Conservation (phyloP, 306 rosid species). For the Arachis hypogaea region DNA sequence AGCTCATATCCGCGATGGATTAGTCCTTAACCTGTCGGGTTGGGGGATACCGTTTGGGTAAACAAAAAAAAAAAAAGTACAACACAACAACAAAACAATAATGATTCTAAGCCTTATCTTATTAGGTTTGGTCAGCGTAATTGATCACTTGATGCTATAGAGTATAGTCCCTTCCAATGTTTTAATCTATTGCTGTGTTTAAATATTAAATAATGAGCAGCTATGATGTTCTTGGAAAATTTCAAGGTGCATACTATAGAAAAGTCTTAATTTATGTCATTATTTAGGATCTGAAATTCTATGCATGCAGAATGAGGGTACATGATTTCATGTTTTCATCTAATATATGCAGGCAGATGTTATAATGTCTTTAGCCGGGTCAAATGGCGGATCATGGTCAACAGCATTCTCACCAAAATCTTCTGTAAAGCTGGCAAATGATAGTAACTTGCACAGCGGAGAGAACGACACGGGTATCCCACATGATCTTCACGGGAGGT, state of each 20-base stretch:
- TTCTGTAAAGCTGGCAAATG: constrained; percentile 50
- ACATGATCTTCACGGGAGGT: constrained; percentile 64
- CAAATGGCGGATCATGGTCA: constrained; percentile 99
- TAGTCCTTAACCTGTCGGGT: too few relatives aligned
- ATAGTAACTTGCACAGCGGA: constrained; percentile 57
- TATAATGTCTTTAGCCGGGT: constrained; percentile 97
- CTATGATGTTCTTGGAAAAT: constrained; percentile 31
- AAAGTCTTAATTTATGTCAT: constrained; percentile 17
- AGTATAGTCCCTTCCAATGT: constrained; percentile 1
- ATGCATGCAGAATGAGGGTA: not conserved
- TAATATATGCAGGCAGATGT: constrained; percentile 78
- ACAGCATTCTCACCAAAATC: constrained; percentile 78
- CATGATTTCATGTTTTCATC: constrained; percentile 30
- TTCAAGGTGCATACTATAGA: constrained; percentile 17
- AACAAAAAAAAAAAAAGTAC: too few relatives aligned
- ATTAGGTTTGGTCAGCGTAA: not conserved
- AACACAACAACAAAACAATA: not conserved
- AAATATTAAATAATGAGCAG: constrained; percentile 10
- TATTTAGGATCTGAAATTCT: constrained; percentile 31
- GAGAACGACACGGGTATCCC: constrained; percentile 65
- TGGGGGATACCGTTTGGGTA: too few relatives aligned
- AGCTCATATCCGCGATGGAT: too few relatives aligned
- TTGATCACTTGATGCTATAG: constrained; percentile 7
- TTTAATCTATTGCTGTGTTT: constrained; percentile 8
- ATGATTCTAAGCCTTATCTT: not conserved